Evolutionary conservation across 192 early-diverging fungal species (phyloP), one percentile per base, ranked within the genome.

Genomic region (Obelidium mucronatum): DNA sequence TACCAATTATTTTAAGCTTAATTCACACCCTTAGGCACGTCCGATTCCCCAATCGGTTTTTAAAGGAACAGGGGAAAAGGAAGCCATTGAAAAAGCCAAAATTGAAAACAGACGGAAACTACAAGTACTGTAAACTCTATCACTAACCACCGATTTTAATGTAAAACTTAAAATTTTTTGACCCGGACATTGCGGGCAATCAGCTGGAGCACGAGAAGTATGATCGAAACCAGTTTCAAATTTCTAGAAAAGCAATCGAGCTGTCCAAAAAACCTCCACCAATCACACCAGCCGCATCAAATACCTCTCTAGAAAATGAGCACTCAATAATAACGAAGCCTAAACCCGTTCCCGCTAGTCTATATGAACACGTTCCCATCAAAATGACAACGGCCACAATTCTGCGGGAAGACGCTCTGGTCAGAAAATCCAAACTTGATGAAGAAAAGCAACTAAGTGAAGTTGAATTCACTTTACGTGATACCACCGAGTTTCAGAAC

Each of bases 361-460:
- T 79, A 15, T 65, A 63, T 34, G 62, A 81, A 1, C 62, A n/a
- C 22, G 64, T 85, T 19, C 59, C 75, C 15, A 78, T 88, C n/a
- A 89, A 89, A 66, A 81, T 76, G 26, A 89, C 83, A 26, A 78
- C 81, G 4, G 81, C 85, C 1, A 71, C 87, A 35, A 85, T 89
- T 65, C 60, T 89, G 39, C 65, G 87, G 0, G 87, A 89, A 73
- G 83, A 85, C 48, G 81, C 84, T 19, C 59, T 89, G 26, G 78
- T 89, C 31, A 48, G 79, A 33, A 70, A 69, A 60, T 51, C 79
- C 19, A 37, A 67, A 42, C 36, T 74, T 19, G 70, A 82, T 35
- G 78, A 87, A 40, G 74, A 83, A 60, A 48, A 40, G 39, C 35
- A 34, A n/a, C 6, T 84, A 55, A 33, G 26, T 19, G 78, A 80